These are phyloP conservation scores for Xylaria sp. DNA, from an alignment of 2,329 filamentous ascomycete species.

Conservation along the genomic window DNA sequence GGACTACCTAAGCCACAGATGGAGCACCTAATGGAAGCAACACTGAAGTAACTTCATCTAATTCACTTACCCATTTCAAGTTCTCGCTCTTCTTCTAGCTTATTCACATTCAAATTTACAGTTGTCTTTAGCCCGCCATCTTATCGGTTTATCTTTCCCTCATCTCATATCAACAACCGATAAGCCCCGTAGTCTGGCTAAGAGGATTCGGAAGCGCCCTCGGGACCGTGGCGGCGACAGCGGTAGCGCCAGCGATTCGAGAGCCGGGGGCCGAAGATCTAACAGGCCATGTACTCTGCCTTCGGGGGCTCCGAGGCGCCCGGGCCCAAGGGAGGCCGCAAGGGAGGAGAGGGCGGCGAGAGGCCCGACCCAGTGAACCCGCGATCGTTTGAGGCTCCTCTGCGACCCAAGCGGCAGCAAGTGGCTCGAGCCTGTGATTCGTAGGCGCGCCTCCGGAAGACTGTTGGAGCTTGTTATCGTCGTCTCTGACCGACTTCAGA, in stretches of 20 bases:
- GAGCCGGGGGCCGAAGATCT: not conserved
- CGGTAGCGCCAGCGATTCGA: not conserved
- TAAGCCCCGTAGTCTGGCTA: not conserved
- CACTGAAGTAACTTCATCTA: not conserved
- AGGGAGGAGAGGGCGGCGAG: conserved; percentile 11
- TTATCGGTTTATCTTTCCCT: not conserved
- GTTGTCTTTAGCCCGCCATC: not conserved
- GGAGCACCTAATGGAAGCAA: not conserved
- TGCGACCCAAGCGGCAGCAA: conserved; percentile 43
- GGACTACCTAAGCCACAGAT: not conserved
- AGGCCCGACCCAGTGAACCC: conserved; percentile 22
- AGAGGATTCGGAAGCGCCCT: not conserved
- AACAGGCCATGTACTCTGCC: conserved; percentile 28
- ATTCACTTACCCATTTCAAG: not conserved
- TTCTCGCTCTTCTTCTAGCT: not conserved
- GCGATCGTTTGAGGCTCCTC: conserved; percentile 38
- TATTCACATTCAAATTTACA: not conserved
- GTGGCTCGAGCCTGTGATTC: conserved; percentile 50
- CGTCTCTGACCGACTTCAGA: conserved; percentile 39
- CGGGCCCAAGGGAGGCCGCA: conserved; percentile 14
- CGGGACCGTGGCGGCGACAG: not conserved
- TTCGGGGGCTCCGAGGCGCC: conserved; percentile 26
- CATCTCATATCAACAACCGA: no score
- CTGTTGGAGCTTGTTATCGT: not conserved
- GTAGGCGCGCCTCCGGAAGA: conserved; percentile 45